Conservation (phyloP, 192 early-diverging fungal species). For the Jimgerdemannia flammicorona region DNA sequence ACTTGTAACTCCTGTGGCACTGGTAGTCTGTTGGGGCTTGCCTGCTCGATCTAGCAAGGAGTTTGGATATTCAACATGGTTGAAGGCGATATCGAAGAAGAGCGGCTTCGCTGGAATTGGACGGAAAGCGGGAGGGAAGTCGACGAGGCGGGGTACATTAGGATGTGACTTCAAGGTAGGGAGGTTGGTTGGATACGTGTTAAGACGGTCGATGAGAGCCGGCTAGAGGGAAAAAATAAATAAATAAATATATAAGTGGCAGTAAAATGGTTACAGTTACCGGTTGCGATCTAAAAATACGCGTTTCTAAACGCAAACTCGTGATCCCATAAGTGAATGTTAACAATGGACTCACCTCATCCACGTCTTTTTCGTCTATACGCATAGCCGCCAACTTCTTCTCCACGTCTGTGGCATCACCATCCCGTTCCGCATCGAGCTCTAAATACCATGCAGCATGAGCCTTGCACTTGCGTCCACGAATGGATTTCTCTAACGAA, state of each 20-base stretch:
- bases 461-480: conserved; percentile 50
- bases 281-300: too few relatives aligned
- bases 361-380: conserved; percentile 33
- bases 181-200: conserved; percentile 48
- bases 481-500: conserved; percentile 39
- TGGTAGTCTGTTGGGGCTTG: background rate
- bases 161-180: conserved; percentile 2
- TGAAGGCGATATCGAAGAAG: conserved; percentile 77
- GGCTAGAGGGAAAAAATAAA: conserved; percentile 27
- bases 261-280: too few relatives aligned
- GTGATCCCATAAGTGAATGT: background rate
- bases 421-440: conserved; percentile 26
- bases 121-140: conserved; percentile 62
- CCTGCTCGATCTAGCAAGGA: background rate
- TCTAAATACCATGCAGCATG: conserved; percentile 49
- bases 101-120: conserved; percentile 71
- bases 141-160: conserved; percentile 47
- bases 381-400: conserved; percentile 34
- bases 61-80: conserved; percentile 57
- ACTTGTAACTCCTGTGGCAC: background rate
- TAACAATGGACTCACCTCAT: conserved; percentile 25
- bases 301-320: background rate
- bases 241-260: too few relatives aligned
- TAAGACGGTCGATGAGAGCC: conserved; percentile 49
- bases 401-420: conserved; percentile 15